phyloP scores from a whole-genome alignment of 768 basidiomycete species.

The Punctularia strigosozonata region DNA sequence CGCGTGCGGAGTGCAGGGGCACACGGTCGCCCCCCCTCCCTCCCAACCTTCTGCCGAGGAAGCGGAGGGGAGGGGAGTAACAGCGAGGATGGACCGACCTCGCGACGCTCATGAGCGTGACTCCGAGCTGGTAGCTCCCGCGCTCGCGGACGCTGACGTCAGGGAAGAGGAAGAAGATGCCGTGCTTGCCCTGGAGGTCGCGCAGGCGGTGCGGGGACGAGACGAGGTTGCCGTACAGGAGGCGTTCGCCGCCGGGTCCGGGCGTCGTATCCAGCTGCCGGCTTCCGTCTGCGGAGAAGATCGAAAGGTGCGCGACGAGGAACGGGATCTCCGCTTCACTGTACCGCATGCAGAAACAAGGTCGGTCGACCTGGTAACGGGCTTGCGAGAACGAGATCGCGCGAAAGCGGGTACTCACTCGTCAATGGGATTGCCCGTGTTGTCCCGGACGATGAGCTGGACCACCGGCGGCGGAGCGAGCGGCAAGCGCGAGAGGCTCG shows the following conservation, averaged over 20 bases:
- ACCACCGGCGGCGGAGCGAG: slow-evolving; percentile 78
- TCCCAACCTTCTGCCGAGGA: not conserved
- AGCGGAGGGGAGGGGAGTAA: not conserved
- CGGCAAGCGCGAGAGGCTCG: slow-evolving; percentile 67
- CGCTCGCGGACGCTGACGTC: slow-evolving; percentile 78
- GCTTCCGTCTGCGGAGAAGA: slow-evolving; percentile 59
- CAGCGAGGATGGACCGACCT: slow-evolving; percentile 36
- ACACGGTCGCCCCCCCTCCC: not conserved
- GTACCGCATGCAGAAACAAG: slow-evolving; percentile 10
- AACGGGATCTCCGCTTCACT: slow-evolving; percentile 85
- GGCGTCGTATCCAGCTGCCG: slow-evolving; percentile 55
- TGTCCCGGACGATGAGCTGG: slow-evolving; percentile 65
- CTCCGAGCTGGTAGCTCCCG: slow-evolving; percentile 65
- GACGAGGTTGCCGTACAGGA: slow-evolving; percentile 80
- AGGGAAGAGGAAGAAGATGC: slow-evolving; percentile 85
- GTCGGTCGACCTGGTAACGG: slow-evolving; percentile 9
- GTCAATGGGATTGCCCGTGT: slow-evolving; percentile 55
- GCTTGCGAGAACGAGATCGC: slow-evolving; percentile 5
- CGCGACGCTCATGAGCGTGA: slow-evolving; percentile 63
- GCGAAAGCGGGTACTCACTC: too few relatives aligned
- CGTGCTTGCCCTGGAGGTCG: slow-evolving; percentile 68
- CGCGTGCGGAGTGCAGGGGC: not conserved
- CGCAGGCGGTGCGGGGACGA: slow-evolving; percentile 71
- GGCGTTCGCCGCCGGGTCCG: slow-evolving; percentile 38
- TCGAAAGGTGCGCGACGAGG: slow-evolving; percentile 71